Percentiles rank a stretch among this genome's conserved stretches.
Conservation (phyloP, 106 monocot species). For the Phalaenopsis equestris region DNA sequence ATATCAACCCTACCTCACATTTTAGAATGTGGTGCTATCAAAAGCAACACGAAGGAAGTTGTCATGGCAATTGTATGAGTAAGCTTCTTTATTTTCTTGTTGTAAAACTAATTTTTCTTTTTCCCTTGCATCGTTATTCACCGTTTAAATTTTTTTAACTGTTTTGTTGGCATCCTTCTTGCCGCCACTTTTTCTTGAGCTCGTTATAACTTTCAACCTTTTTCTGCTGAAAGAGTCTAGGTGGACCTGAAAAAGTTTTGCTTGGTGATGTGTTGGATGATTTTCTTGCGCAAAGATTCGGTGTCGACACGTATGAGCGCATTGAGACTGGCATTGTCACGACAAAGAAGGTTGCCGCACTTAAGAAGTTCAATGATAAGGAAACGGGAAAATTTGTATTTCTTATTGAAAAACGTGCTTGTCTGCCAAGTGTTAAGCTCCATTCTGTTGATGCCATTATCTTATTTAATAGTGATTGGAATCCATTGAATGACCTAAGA, state of each 20-base stretch:
- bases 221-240: constrained; percentile 36
- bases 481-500: constrained; percentile 74
- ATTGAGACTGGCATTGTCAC: constrained; percentile 53
- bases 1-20: too few relatives aligned
- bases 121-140: background rate
- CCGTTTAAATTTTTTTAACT: background rate
- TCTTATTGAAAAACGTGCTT: constrained; percentile 82
- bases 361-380: constrained; percentile 74
- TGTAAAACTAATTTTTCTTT: background rate
- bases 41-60: background rate
- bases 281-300: constrained; percentile 84
- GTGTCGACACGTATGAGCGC: constrained; percentile 71
- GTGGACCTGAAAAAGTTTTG: constrained; percentile 42
- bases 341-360: constrained; percentile 51
- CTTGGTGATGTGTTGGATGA: constrained; percentile 92
- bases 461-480: constrained; percentile 90
- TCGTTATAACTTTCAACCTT: background rate
- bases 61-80: background rate
- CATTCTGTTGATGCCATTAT: constrained; percentile 79
- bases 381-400: constrained; percentile 71
- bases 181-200: background rate
- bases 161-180: constrained; percentile 3
- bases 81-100: background rate
- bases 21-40: too few relatives aligned
- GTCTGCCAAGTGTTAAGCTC: constrained; percentile 72